A percentile compares a stretch with the other conserved stretches of the same genome.
Evolutionary conservation across 2,329 filamentous ascomycete genomes (phyloP).

Genomic region (Colletotrichum paranaense): DNA sequence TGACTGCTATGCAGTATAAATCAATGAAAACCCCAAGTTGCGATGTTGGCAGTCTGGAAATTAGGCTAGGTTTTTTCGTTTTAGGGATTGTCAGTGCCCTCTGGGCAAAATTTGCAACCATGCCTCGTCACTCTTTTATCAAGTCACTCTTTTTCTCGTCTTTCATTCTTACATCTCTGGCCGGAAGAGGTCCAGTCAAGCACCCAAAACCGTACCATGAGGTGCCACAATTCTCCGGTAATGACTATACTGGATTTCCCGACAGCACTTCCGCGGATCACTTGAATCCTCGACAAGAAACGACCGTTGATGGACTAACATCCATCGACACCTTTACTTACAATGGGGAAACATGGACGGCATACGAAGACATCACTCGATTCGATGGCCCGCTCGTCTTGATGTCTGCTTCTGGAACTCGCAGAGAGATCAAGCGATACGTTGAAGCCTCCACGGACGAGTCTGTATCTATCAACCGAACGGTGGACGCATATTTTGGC

Average conservation of each 20-base stretch:
- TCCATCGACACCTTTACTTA: conserved; percentile 5
- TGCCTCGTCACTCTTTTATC: conserved; percentile 3
- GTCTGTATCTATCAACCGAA: conserved; percentile 1
- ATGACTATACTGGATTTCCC: neutral
- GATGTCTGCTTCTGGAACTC: neutral
- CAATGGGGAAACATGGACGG: conserved; percentile 13
- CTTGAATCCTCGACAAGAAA: neutral
- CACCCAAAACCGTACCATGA: neutral
- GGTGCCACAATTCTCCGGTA: neutral
- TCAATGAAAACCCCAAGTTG: neutral
- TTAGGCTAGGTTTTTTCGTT: neutral
- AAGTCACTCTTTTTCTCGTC: neutral
- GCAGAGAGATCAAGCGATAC: conserved; percentile 13
- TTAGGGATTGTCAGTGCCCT: neutral
- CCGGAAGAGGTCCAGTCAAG: neutral
- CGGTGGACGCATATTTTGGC: neutral
- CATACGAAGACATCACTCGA: conserved; percentile 6
- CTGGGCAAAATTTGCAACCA: neutral
- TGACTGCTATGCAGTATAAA: neutral
- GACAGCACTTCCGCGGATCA: neutral
- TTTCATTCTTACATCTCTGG: neutral
- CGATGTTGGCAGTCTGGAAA: neutral
- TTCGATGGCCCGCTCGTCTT: neutral
- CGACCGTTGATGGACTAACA: neutral
- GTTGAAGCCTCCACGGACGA: conserved; percentile 6